phyloP scores from a whole-genome alignment of 208 protist genomes.

The Angomonas ambiguus region DNA sequence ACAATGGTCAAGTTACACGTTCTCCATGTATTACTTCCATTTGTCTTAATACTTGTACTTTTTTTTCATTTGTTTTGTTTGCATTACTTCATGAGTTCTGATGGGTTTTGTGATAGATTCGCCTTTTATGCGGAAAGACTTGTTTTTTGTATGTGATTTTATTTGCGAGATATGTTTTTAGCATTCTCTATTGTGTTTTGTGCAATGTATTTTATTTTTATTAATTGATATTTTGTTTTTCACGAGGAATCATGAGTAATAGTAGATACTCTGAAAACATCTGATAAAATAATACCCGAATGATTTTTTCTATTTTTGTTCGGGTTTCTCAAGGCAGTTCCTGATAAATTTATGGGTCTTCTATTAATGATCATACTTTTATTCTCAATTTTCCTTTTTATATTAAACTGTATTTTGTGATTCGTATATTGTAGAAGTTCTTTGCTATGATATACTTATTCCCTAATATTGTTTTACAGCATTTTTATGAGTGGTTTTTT shows the following conservation, averaged over 20 bases:
- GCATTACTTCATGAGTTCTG: constrained; percentile 88
- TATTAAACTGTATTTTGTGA: constrained; percentile 87
- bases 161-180: constrained; percentile 81
- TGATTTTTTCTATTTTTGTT: constrained; percentile 89
- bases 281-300: constrained; percentile 80
- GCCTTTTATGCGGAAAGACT: constrained; percentile 81
- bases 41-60: constrained; percentile 76
- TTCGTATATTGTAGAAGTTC: constrained; percentile 87
- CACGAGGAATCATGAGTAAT: constrained; percentile 84
- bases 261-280: constrained; percentile 81
- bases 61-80: constrained; percentile 82
- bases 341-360: constrained; percentile 84
- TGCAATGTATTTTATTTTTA: constrained; percentile 84
- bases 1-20: constrained; percentile 81
- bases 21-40: constrained; percentile 73
- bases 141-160: constrained; percentile 87
- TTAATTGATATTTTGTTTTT: constrained; percentile 88
- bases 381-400: constrained; percentile 86
- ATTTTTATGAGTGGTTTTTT: constrained; percentile 88
- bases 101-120: constrained; percentile 85
- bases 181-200: constrained; percentile 83
- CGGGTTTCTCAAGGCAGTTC: constrained; percentile 82
- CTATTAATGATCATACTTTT: constrained; percentile 81
- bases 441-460: constrained; percentile 81
- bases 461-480: constrained; percentile 86